Evolutionary conservation across 2,329 filamentous ascomycete species (phyloP), one percentile per base, ranked within the genome.

Genomic region (Fusarium hostae): DNA sequence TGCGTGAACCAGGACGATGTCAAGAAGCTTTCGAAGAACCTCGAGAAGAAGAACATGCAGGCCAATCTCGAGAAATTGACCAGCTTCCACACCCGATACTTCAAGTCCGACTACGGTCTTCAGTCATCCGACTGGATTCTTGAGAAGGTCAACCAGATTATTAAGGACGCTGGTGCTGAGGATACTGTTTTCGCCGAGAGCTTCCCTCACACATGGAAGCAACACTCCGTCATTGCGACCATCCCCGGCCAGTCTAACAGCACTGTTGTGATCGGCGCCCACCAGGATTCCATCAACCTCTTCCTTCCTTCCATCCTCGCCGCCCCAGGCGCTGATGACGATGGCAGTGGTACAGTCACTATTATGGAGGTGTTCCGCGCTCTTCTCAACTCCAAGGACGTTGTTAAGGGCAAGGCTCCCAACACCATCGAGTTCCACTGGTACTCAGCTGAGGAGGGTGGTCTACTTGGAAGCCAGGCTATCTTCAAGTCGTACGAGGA

Each of bases 391-490:
- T 91, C 91, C n/a, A 82, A 91, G 68, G 88, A 90, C 56, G 87
- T 97, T 66, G 82, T 91, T 40, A 83, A 87, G 55, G 94, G 94
- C 70, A 89, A 93, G 72, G 91, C 90, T 7, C 82, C 89, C 65
- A 98, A 98, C 83, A 97, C 94, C 2, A 86, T 99, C 74, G 95
- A 98, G 84, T 98, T 98, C 81, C 95, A 98, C 83, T 97, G 94
- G 94, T 97, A 97, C 84, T 93, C 91, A 47, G 94, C 94, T 15
- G 94, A 97, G 80, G 94, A 97, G 81, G 94, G 92, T 55, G 94
- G 95, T 37, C 86, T 97, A 48, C 87, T 97, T 6, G 94, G 94
- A 65, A 95, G 92, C 76, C 94, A 97, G 81, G 95, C 93, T 59
- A 93, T 98, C 80, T 98, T 98, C 85, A 87, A 88, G 55, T 84